Evolutionary conservation across 2,329 filamentous ascomycete species (phyloP).

Genomic region (Calonectria pauciramosa): DNA sequence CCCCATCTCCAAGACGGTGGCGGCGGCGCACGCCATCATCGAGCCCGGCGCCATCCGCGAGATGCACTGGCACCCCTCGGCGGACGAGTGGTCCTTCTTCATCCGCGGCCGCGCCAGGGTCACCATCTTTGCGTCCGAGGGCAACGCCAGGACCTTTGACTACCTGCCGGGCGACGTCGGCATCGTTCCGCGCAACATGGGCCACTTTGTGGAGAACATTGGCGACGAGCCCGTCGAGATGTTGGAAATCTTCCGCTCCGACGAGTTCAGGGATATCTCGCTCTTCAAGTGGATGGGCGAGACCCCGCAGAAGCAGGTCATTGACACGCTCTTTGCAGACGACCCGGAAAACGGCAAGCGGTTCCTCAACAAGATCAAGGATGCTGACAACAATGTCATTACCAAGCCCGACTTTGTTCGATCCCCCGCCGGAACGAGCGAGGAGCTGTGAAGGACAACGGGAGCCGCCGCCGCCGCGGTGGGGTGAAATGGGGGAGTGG

Average conservation of each 20-base stretch:
- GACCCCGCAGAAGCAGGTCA: constrained; percentile 75
- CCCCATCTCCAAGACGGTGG: constrained; percentile 78
- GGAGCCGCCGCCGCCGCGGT: background rate
- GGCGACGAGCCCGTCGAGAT: constrained; percentile 83
- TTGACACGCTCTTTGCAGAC: constrained; percentile 75
- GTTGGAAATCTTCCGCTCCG: constrained; percentile 80
- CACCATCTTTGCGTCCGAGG: constrained; percentile 80
- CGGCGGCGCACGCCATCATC: constrained; percentile 79
- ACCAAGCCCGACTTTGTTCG: constrained; percentile 51
- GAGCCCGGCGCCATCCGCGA: constrained; percentile 80
- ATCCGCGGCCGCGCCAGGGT: constrained; percentile 78
- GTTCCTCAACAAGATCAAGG: constrained; percentile 74
- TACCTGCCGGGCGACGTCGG: constrained; percentile 82
- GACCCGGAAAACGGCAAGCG: constrained; percentile 72
- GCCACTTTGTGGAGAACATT: constrained; percentile 86
- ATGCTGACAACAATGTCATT: constrained; percentile 71
- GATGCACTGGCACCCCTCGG: constrained; percentile 87
- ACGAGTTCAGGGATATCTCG: constrained; percentile 80
- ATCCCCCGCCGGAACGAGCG: background rate
- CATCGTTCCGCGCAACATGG: constrained; percentile 83
- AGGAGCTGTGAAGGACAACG: background rate
- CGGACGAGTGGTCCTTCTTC: constrained; percentile 88
- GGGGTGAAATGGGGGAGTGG: background rate
- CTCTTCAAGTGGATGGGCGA: constrained; percentile 83
- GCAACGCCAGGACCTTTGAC: constrained; percentile 80